Base-by-base conservation (phyloP, 2,329 filamentous ascomycete genomes). In the Aureobasidium sp. region DNA sequence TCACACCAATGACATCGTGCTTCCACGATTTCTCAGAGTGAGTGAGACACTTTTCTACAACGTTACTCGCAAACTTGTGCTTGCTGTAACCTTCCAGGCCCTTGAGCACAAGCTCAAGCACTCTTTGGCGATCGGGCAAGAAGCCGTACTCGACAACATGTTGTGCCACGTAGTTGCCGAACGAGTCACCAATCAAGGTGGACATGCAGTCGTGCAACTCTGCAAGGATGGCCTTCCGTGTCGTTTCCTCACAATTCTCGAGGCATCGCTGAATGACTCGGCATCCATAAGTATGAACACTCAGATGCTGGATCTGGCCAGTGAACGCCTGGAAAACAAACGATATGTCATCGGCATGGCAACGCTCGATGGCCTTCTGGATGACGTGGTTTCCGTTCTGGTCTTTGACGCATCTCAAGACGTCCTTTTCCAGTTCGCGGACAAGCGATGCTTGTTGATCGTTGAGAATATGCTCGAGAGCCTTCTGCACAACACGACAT, bases 341-440 rank as follows among this genome's bases (percentile, higher is more conserved):
- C 64, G 86, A 86, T 47, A 96, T 88, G 68, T 93, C 85, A 64
- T 89, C 80, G 1, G 85, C 82, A 0, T 90, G 89, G 61, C 93
- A 83, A 67, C 87, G 79, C 68, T 94, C 87, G 62, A 99, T 91
- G 10, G 93, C 87, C 73, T 95, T 96, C 69, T 97, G 94, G 19
- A 99, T 86, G 29, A 99, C 94, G 66, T 99, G 94, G 73, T 99
- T 99, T 59, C 93, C 94, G 67, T 96, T 94, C 70, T 90, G 85
- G 66, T 96, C 88, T 66, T 86, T 88, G 64, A 95, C 87, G 60
- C 93, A 89, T 62, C 83, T 83, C 59, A 93, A 71, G 5, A 96
- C 84, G 59, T 91, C 81, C 27, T 82, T 78, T 70, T 92, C 85
- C 1, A 97, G 82, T 73, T 97, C 94, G 67, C 86, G 85, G 31